phyloP scores from a whole-genome alignment of 129 eudicot genomes.

The Flaveria sonorensis region DNA sequence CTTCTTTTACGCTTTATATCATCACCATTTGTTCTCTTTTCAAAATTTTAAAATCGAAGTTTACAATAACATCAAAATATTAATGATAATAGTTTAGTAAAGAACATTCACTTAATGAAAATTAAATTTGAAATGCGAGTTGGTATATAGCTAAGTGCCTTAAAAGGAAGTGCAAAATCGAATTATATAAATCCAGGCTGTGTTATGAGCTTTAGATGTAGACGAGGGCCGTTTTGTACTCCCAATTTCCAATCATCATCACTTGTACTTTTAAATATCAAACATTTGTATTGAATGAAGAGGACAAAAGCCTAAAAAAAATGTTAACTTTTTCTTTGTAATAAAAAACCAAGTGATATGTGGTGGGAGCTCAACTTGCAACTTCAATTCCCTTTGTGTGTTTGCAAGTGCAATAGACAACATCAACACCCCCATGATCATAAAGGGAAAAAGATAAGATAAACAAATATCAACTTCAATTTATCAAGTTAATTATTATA shows the following conservation, averaged over 20 bases:
- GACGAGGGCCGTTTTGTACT: constrained; percentile 28
- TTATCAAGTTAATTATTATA: neutral
- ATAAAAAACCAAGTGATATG: constrained; percentile 31
- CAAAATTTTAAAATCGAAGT: neutral
- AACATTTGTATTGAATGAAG: constrained; percentile 37
- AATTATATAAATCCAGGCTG: constrained; percentile 5
- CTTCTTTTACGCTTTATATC: neutral
- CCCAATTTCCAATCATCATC: constrained; percentile 34
- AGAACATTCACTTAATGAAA: neutral
- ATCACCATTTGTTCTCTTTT: neutral
- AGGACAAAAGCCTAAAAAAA: constrained; percentile 29
- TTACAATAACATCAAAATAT: neutral
- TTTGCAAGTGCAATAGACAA: constrained; percentile 33
- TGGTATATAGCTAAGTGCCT: neutral
- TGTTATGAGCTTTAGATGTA: constrained; percentile 18
- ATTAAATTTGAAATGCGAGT: neutral
- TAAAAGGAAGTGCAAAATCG: neutral
- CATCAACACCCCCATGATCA: constrained; percentile 47
- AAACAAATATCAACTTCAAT: constrained; percentile 26
- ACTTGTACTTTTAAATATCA: constrained; percentile 18
- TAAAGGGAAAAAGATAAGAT: constrained; percentile 40
- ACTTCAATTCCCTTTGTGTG: constrained; percentile 23
- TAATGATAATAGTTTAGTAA: neutral
- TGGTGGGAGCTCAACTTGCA: constrained; percentile 47
- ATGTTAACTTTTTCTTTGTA: constrained; percentile 14